Base-by-base conservation (phyloP, 2,329 filamentous ascomycete genomes). In the Aotearoamyces nothofagi region DNA sequence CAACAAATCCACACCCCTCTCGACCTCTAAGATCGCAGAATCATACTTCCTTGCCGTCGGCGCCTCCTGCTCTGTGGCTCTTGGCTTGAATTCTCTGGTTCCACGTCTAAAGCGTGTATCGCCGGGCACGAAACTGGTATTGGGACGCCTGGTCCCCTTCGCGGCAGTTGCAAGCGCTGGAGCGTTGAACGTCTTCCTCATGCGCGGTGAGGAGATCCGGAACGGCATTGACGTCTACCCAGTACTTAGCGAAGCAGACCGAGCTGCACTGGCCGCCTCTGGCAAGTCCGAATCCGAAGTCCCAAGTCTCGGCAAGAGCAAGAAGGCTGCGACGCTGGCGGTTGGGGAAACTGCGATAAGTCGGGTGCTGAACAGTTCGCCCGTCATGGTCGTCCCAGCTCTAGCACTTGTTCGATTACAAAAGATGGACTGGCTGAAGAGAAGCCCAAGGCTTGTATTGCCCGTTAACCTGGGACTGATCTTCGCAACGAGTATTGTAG, bases 321-420 rank as follows among this genome's bases (percentile, higher is more conserved):
- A 77, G 51, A 83, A 77, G 50, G 90, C 90, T 2, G 90, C 90
- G 8, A 80, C 75, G 15, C 55, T 96, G 12, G 90, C 90, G 8
- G 90, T 98, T 1, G 78, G 75, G 35, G 87, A 98, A 62, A 98
- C 90, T 26, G 90, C 90, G 3, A 60, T 92, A 25, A 90, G 80
- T 41, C 73, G 90, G 34, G 86, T 96, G 34, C 64, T 96, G 45
- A 98, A 96, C 55, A 80, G 83, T 35, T 92, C 81, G 9, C 90
- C 90, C 8, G 90, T 98, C 58, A 98, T 98, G 90, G 84, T 92
- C 9, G 63, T 98, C 25, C 90, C 90, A 23, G 83, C 90, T 13
- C 61, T 98, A 49, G 58, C 92, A 14, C 66, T 98, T 31, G 79
- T 96, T 29, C 66, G 74, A 41, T 60, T 98, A 43, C 86, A 98